Base-by-base conservation (phyloP, 768 basidiomycete genomes). In the Porpolomopsis calyptriformis region DNA sequence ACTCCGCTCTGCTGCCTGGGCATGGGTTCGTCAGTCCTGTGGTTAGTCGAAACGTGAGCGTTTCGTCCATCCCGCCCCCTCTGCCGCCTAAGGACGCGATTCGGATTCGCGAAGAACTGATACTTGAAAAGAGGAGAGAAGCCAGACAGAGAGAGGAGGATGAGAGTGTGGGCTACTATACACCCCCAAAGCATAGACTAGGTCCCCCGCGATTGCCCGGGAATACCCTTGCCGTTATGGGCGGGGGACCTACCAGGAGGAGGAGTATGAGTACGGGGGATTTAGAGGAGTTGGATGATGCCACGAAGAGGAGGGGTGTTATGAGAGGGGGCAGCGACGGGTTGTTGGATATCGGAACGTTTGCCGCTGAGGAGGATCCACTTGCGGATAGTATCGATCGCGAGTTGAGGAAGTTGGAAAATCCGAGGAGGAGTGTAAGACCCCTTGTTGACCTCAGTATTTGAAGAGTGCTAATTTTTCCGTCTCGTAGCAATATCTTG, bases 181-280 rank as follows among this genome's bases (percentile, higher is more conserved):
- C 42, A 31, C 51, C 56, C 11, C 52, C 54, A 2, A 51, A 7
- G 33, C 35, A 39, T 27, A 45, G 22, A 33, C 24, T 12, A 23
- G 41, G 46, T 23, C 48, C 23, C 14, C 48, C 34, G 47, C 39
- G 45, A 50, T 24, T 50, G 47, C n/a, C 50, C 55, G 31, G 48
- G 48, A 52, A 40, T 49, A 61, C 26, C 57, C 45, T 69, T 23
- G 67, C 66, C 0, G 63, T 68, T 33, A 68, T 33, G 22, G 44
- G 45, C 16, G 55, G 73, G 20, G 63, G 81, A 33, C 78, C 79
- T 9, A 76, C 70, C 45, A 67, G 75, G 45, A 67, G 85, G 52
- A 69, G 84, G 45, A 92, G 84, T 59, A 76, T 78, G 71, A 89
- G 84, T 56, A 87, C 84, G 1, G 79, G 82, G 7, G 88, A 88